Evolutionary conservation across 176 grass and related monocot species (phyloP).

Genomic region (Avena sativa): DNA sequence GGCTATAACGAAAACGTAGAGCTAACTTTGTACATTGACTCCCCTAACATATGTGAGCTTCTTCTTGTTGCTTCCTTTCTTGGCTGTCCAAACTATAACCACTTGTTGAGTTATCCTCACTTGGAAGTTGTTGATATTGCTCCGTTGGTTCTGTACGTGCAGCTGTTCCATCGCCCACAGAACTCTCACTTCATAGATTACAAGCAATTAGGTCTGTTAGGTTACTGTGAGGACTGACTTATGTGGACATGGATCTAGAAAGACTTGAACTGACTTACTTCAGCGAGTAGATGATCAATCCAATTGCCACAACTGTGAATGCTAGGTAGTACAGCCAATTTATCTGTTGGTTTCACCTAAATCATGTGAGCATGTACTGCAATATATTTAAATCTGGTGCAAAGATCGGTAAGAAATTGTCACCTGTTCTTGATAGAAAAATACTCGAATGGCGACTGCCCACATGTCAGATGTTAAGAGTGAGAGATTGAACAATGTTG

Average conservation of each 20-base stretch:
- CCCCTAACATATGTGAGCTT: slow-evolving; percentile 44
- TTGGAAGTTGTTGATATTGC: slow-evolving; percentile 50
- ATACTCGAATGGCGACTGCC: slow-evolving; percentile 60
- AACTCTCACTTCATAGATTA: slow-evolving; percentile 10
- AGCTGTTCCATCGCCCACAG: slow-evolving; percentile 7
- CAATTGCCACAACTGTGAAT: slow-evolving; percentile 54
- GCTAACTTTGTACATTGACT: slow-evolving; percentile 26
- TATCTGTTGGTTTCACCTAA: slow-evolving; percentile 42
- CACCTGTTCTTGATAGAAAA: slow-evolving; percentile 64
- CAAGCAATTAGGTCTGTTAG: slow-evolving; percentile 28
- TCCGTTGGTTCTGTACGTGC: not conserved
- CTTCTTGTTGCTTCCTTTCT: slow-evolving; percentile 41
- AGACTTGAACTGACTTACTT: slow-evolving; percentile 42
- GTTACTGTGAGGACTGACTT: not conserved
- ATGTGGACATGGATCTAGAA: slow-evolving; percentile 18
- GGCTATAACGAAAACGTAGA: not conserved
- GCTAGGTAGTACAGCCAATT: slow-evolving; percentile 66
- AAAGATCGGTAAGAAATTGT: slow-evolving; percentile 16
- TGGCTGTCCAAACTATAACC: slow-evolving; percentile 6
- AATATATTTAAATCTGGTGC: slow-evolving; percentile 22
- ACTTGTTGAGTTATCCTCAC: slow-evolving; percentile 40
- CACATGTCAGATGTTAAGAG: slow-evolving; percentile 74
- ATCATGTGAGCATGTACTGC: slow-evolving; percentile 35
- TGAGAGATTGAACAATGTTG: slow-evolving; percentile 65
- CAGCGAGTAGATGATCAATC: slow-evolving; percentile 58